Evolutionary conservation across 2,329 filamentous ascomycete species (phyloP).

Genomic region (Neofusicoccum laricinum): DNA sequence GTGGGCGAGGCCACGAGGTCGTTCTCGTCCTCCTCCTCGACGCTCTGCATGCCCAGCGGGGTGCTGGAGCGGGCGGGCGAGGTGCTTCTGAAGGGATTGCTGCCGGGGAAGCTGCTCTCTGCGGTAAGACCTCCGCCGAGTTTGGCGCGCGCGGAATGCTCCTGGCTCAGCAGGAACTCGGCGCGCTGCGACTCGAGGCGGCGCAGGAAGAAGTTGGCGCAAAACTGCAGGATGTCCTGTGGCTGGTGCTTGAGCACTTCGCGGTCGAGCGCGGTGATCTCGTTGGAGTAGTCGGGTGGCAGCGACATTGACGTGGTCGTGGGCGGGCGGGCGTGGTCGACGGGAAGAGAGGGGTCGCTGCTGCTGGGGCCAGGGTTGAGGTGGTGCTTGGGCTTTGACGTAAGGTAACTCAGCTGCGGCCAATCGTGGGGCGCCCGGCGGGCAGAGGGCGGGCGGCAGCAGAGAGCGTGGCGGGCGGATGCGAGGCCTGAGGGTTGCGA

Average conservation of each 20-base stretch:
- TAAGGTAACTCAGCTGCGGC: conserved; percentile 15
- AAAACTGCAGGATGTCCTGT: conserved; percentile 66
- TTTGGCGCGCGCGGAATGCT: conserved; percentile 35
- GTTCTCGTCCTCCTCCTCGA: conserved; percentile 78
- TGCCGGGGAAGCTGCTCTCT: conserved; percentile 68
- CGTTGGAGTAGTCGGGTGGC: conserved; percentile 48
- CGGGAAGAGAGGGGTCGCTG: conserved; percentile 16
- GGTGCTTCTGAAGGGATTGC: conserved; percentile 63
- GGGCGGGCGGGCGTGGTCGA: conserved; percentile 4
- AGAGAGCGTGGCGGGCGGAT: background rate
- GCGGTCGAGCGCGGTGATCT: conserved; percentile 62
- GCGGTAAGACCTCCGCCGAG: conserved; percentile 58
- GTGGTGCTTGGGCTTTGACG: conserved; percentile 17
- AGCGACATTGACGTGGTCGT: conserved; percentile 32
- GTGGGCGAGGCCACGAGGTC: conserved; percentile 75
- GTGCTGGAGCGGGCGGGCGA: conserved; percentile 43
- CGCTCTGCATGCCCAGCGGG: conserved; percentile 55
- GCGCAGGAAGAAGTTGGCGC: conserved; percentile 64
- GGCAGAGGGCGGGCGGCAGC: conserved; percentile 1
- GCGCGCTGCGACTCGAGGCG: conserved; percentile 64
- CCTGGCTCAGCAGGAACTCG: conserved; percentile 52
- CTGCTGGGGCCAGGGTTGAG: conserved; percentile 14
- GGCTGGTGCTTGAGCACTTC: conserved; percentile 59
- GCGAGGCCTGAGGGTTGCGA: background rate
- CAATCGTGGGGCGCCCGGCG: conserved; percentile 12